phyloP scores from a whole-genome alignment of 2,329 filamentous ascomycete genomes.

The Neopestalotiopsis clavispora region DNA sequence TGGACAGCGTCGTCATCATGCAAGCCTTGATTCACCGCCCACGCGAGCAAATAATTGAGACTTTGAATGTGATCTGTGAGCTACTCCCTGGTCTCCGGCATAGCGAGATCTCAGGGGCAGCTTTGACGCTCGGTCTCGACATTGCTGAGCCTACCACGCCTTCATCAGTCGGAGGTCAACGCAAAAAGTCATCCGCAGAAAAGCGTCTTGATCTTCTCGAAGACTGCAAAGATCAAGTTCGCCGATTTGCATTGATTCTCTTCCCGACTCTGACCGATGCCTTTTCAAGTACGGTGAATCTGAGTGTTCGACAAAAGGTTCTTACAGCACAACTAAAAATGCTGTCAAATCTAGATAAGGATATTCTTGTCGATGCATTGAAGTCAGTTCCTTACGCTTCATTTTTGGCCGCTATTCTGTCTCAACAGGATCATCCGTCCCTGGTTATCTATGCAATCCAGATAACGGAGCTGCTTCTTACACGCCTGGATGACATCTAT shows the following conservation, averaged over 20 bases:
- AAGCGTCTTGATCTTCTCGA: conserved; percentile 82
- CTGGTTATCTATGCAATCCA: conserved; percentile 87
- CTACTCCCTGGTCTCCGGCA: conserved; percentile 78
- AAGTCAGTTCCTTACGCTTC: conserved; percentile 92
- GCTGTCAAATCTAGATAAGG: conserved; percentile 89
- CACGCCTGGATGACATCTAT: conserved; percentile 85
- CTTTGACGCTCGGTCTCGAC: conserved; percentile 34
- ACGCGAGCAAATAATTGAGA: conserved; percentile 95
- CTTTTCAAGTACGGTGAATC: conserved; percentile 96
- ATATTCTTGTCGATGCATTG: conserved; percentile 83
- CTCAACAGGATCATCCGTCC: conserved; percentile 89
- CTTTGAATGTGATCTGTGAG: conserved; percentile 96
- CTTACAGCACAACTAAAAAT: conserved; percentile 96
- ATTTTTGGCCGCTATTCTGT: conserved; percentile 91
- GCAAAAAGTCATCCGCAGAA: conserved; percentile 69
- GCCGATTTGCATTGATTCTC: conserved; percentile 89
- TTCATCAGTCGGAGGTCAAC: conserved; percentile 42
- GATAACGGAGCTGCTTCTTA: conserved; percentile 85
- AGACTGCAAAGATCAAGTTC: conserved; percentile 84
- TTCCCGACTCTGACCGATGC: conserved; percentile 95
- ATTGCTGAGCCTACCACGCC: conserved; percentile 46
- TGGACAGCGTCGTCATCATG: conserved; percentile 98
- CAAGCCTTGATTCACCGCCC: conserved; percentile 95
- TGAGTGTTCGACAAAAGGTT: conserved; percentile 93
- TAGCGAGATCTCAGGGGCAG: conserved; percentile 47